Evolutionary conservation across 2,329 filamentous ascomycete species (phyloP).

Genomic region (Colletotrichum karsti): DNA sequence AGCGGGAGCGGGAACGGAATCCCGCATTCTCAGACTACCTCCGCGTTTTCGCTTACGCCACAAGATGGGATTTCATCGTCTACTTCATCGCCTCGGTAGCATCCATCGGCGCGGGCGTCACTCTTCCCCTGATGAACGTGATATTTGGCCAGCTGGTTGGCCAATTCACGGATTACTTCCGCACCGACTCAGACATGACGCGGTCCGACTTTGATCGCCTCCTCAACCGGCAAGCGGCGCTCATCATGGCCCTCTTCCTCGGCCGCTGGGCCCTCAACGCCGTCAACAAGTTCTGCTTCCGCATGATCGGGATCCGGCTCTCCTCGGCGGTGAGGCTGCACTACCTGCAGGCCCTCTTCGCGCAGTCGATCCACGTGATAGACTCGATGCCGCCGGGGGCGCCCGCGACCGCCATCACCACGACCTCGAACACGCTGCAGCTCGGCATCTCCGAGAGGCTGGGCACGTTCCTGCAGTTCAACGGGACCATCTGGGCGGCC

Average conservation of each 20-base stretch:
- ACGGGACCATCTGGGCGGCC: constrained; percentile 52
- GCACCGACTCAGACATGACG: constrained; percentile 33
- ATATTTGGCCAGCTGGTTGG: constrained; percentile 42
- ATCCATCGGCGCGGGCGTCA: constrained; percentile 42
- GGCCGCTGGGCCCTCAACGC: constrained; percentile 73
- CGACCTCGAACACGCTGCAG: constrained; percentile 61
- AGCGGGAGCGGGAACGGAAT: not conserved
- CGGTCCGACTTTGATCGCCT: constrained; percentile 29
- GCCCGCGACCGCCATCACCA: constrained; percentile 61
- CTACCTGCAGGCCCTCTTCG: constrained; percentile 59
- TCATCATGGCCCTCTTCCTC: constrained; percentile 76
- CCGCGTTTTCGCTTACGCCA: constrained; percentile 40
- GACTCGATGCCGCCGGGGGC: constrained; percentile 60
- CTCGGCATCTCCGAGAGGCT: constrained; percentile 63
- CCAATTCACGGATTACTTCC: constrained; percentile 37
- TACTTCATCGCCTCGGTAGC: constrained; percentile 39
- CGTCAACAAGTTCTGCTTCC: constrained; percentile 67
- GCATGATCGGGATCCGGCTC: constrained; percentile 69
- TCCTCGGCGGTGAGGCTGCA: constrained; percentile 64
- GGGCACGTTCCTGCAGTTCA: constrained; percentile 51
- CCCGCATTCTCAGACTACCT: constrained; percentile 22
- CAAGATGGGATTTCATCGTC: constrained; percentile 39
- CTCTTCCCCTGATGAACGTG: constrained; percentile 47
- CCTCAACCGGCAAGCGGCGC: constrained; percentile 42
- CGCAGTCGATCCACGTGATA: constrained; percentile 57